Percentiles rank a stretch among this genome's conserved stretches.
These are phyloP conservation scores for Gaeumannomyces sp. DNA, from an alignment of 2,329 filamentous ascomycete genomes.

Conservation along the genomic window DNA sequence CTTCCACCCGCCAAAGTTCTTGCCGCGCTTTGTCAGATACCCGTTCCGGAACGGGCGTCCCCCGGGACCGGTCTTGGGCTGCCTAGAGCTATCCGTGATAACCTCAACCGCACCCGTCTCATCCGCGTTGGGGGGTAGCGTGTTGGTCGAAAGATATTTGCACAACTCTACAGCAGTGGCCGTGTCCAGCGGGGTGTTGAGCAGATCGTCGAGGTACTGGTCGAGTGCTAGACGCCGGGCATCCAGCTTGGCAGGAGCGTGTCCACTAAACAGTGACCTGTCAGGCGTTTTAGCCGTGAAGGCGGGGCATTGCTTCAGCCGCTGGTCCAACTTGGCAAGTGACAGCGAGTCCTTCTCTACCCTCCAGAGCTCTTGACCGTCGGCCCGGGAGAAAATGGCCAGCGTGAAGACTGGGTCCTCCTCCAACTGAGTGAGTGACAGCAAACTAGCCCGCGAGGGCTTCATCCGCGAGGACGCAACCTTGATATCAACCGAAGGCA, in stretches of 20 bases:
- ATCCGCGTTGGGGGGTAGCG: constrained; percentile 55
- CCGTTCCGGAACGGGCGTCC: constrained; percentile 72
- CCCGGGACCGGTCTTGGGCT: constrained; percentile 47
- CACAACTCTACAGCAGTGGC: constrained; percentile 74
- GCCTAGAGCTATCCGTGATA: constrained; percentile 27
- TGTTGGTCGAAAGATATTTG: constrained; percentile 70
- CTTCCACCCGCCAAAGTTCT: constrained; percentile 99
- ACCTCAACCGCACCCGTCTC: constrained; percentile 38
- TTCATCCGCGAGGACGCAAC: constrained; percentile 94
- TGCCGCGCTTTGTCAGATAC: constrained; percentile 92
- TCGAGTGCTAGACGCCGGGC: constrained; percentile 76
- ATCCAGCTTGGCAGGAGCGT: constrained; percentile 90
- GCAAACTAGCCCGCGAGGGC: constrained; percentile 78
- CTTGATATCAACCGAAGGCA: constrained; percentile 77
- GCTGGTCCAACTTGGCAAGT: constrained; percentile 73
- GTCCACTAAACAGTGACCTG: constrained; percentile 78
- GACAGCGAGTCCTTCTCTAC: constrained; percentile 87
- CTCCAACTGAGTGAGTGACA: constrained; percentile 73
- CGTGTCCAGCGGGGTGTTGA: constrained; percentile 77
- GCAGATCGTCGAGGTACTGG: constrained; percentile 74
- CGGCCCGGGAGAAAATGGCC: constrained; percentile 72
- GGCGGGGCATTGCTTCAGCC: constrained; percentile 65
- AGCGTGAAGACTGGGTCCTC: constrained; percentile 94
- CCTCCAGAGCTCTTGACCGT: constrained; percentile 78
- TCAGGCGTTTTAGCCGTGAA: constrained; percentile 79